These are phyloP conservation scores for Psidium friedrichsthalianum DNA, from an alignment of 345 rosid genomes.

Conservation along the genomic window DNA sequence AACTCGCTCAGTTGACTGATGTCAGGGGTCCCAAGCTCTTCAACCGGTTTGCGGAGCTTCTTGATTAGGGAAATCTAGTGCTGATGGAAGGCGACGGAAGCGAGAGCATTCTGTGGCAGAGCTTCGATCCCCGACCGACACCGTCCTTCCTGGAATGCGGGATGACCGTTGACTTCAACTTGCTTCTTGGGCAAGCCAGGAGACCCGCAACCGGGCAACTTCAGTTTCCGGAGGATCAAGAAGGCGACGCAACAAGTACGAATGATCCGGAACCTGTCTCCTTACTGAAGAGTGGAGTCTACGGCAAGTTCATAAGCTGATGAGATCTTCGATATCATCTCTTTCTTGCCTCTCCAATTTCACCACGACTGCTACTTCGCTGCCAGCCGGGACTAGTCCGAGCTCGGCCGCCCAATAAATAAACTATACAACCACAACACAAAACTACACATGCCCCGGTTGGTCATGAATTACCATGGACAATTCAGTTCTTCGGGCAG, in stretches of 20 bases:
- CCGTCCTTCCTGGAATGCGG: conserved; percentile 47
- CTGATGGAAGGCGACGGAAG: neutral
- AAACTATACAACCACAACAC: neutral
- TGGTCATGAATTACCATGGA: conserved; percentile 17
- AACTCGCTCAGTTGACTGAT: neutral
- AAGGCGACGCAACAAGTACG: neutral
- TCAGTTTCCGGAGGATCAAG: conserved; percentile 1
- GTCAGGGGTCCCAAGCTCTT: neutral
- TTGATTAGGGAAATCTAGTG: conserved; percentile 29
- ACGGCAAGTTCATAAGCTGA: neutral
- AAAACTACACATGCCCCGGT: neutral
- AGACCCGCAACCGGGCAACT: conserved; percentile 46
- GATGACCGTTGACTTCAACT: conserved; percentile 4
- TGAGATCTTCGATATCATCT: neutral
- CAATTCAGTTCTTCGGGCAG: neutral
- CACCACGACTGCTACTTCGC: neutral
- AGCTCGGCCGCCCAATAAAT: neutral
- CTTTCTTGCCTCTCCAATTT: neutral
- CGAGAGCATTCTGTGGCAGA: conserved; percentile 20
- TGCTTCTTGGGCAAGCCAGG: conserved; percentile 40
- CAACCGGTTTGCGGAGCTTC: neutral
- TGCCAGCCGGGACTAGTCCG: neutral
- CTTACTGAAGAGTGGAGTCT: neutral
- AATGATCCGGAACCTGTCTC: neutral
- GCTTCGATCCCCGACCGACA: conserved; percentile 39